Evolutionary conservation across 805 yeast genomes (phyloP), one percentile per base, ranked within the genome.

Genomic region (Teunomyces funiuensis): DNA sequence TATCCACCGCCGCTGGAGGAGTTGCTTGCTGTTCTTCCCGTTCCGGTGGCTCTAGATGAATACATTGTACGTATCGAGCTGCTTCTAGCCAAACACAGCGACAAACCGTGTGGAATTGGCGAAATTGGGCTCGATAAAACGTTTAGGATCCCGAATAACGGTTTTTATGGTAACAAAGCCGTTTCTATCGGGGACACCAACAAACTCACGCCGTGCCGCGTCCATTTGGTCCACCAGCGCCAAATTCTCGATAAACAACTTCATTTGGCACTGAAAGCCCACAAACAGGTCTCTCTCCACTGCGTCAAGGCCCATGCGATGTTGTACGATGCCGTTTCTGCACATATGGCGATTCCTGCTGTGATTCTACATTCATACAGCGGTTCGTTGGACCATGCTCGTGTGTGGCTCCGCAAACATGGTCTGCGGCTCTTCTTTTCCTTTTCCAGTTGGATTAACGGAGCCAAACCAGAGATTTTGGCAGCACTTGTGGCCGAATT

Each of bases 101-200:
- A 28, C 6, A 34, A 30, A 18, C 31, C 37, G 4, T 55, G 53
- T 15, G 75, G 86, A 9, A 69, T 91, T 7, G 99, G 99, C 0
- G 99, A 91, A 53, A 74, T 88, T n/a, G 99, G 99, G 0, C 64
- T 93, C 2, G 99, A 91, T 59, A 85, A 83, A 58, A 55, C 79
- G 22, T 86, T 87, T 54, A 61, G 86, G 27, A 59, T 90, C 3
- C 95, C 95, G 2, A 52, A 60, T 41, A 65, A 64, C 42, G 88
- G 89, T 2, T 80, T 59, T 54, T 66, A 65, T 43, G 82, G 82
- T 2, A 64, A 68, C 44, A 47, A 45, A 5, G n/a, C 15, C 6
- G 38, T 14, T n/a, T 40, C 33, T 5, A 19, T 13, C 20, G 39
- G 15, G n/a, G 15, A 19, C 10, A 43, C 36, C 10, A 42, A 60